phyloP scores from a whole-genome alignment of 345 rosid genomes.

The Melaleuca quinquenervia region DNA sequence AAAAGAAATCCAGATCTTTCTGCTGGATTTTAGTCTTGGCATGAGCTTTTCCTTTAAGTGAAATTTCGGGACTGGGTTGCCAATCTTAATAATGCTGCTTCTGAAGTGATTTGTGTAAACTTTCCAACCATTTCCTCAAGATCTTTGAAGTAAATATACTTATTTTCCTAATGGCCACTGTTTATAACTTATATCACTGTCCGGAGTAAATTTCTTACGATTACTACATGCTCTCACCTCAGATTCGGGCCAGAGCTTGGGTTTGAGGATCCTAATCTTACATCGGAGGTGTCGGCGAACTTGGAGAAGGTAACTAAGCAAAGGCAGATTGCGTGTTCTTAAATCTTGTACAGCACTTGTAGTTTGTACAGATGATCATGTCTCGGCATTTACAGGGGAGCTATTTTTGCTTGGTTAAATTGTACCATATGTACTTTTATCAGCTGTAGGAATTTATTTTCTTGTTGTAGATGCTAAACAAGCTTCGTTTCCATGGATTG shows the following conservation, averaged over 20 bases:
- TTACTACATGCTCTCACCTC: not conserved
- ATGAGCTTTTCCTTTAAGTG: not conserved
- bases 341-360: conserved; percentile 30
- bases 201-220: not conserved
- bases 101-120: not conserved
- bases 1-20: not conserved
- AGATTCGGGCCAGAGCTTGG: conserved; percentile 74
- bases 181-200: not conserved
- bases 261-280: conserved; percentile 79
- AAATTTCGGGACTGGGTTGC: not conserved
- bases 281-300: conserved; percentile 63
- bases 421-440: not conserved
- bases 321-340: conserved; percentile 52
- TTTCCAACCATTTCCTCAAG: not conserved
- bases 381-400: not conserved
- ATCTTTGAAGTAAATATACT: not conserved
- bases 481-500: not conserved
- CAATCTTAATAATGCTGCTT: not conserved
- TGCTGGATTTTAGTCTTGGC: not conserved
- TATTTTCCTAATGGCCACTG: not conserved
- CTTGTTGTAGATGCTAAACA: not conserved
- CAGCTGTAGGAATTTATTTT: not conserved
- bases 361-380: not conserved
- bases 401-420: not conserved
- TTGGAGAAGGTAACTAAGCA: conserved; percentile 55